Evolutionary conservation across 1,284 basidiomycete species (phyloP).

Genomic region (Cryptococcus jaspeensis): DNA sequence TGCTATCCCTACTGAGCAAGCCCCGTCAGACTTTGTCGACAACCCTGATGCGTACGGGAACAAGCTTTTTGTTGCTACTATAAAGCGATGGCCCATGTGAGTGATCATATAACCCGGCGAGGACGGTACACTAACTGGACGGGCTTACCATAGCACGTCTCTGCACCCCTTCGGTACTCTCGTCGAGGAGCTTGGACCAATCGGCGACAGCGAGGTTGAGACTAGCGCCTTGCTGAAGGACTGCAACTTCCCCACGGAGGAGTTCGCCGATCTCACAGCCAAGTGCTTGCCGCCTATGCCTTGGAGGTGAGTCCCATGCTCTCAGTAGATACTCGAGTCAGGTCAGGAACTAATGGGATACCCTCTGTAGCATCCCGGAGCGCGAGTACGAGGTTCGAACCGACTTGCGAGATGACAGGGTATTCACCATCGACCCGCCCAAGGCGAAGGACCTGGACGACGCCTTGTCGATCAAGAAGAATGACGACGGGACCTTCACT

Average conservation of each 20-base stretch:
- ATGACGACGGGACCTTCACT: constrained; percentile 86
- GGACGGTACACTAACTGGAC: constrained; percentile 9
- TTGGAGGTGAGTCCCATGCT: constrained; percentile 68
- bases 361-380: constrained; percentile 76
- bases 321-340: too few relatives aligned
- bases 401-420: constrained; percentile 77
- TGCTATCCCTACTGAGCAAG: constrained; percentile 99
- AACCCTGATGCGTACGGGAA: constrained; percentile 88
- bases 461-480: constrained; percentile 81
- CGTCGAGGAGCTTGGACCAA: constrained; percentile 97
- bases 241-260: constrained; percentile 95
- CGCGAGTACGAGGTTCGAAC: constrained; percentile 81
- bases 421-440: constrained; percentile 92
- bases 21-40: constrained; percentile 92
- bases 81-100: constrained; percentile 76
- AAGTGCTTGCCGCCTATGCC: constrained; percentile 94
- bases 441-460: constrained; percentile 92
- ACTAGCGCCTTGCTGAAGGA: constrained; percentile 96
- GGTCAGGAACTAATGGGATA: too few relatives aligned
- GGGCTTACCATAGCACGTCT: constrained; percentile 67
- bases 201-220: constrained; percentile 96
- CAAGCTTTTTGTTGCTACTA: constrained; percentile 94
- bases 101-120: constrained; percentile 19
- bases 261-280: constrained; percentile 87
- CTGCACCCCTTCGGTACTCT: constrained; percentile 98